Conservation (phyloP, 257 asterid genomes). For the Echites panduratus region DNA sequence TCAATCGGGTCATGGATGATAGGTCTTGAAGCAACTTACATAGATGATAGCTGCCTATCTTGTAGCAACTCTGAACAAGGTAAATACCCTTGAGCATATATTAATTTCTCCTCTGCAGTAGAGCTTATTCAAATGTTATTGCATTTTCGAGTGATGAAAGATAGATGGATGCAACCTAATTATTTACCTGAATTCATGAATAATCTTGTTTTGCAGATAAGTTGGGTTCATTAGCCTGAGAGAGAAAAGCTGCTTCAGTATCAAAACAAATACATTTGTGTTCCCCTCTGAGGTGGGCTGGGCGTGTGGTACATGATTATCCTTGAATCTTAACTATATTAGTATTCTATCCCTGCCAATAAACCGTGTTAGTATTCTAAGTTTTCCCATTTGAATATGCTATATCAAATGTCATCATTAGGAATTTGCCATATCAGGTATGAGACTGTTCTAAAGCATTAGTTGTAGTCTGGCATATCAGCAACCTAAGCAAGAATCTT, state of each 20-base stretch:
- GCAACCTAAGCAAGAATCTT: no score
- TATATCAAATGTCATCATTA: no score
- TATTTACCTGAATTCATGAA: neutral
- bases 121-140: neutral
- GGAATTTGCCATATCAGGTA: no score
- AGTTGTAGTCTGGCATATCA: no score
- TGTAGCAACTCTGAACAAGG: constrained; percentile 68
- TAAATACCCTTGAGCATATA: constrained; percentile 13
- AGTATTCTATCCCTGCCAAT: no score
- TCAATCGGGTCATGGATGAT: constrained; percentile 98
- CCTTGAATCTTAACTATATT: constrained; percentile 2
- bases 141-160: neutral
- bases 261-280: neutral
- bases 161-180: neutral
- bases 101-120: neutral
- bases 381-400: no score
- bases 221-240: constrained; percentile 64
- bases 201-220: constrained; percentile 40
- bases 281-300: neutral
- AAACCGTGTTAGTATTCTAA: no score
- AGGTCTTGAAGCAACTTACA: constrained; percentile 74
- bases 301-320: neutral
- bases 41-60: constrained; percentile 75
- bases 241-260: constrained; percentile 4
- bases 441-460: no score